Evolutionary conservation across 306 rosid species (phyloP).

Genomic region (Cicer yamashitae): DNA sequence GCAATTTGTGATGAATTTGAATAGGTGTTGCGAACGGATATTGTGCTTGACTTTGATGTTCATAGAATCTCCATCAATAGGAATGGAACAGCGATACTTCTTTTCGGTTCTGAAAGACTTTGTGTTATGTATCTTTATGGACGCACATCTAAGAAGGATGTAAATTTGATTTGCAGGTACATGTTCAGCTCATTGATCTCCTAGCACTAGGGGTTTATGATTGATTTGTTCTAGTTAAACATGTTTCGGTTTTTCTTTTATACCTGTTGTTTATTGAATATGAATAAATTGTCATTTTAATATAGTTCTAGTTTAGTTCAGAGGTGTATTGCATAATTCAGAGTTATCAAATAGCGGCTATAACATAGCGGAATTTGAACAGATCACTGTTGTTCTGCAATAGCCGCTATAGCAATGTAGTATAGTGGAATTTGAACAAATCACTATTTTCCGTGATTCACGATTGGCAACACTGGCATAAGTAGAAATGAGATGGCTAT

Average conservation of each 20-base stretch:
- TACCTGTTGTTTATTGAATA: neutral
- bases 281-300: neutral
- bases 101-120: constrained; percentile 66
- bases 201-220: constrained; percentile 53
- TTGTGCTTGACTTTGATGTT: constrained; percentile 58
- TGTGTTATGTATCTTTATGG: constrained; percentile 84
- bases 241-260: neutral
- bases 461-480: neutral
- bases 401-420: too few relatives aligned
- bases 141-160: constrained; percentile 62
- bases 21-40: constrained; percentile 80
- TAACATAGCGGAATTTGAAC: too few relatives aligned
- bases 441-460: too few relatives aligned
- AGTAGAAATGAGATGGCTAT: constrained; percentile 11
- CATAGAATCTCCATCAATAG: constrained; percentile 74
- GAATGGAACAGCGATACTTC: constrained; percentile 75
- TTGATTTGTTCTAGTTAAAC: constrained; percentile 46
- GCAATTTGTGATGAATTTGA: constrained; percentile 34
- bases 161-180: constrained; percentile 76
- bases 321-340: constrained; percentile 12
- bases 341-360: too few relatives aligned
- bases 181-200: neutral
- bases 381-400: too few relatives aligned
- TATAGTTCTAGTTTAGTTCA: constrained; percentile 24
- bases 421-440: too few relatives aligned